phyloP scores from a whole-genome alignment of 129 eudicot genomes.

The Scalesia atractyloides region DNA sequence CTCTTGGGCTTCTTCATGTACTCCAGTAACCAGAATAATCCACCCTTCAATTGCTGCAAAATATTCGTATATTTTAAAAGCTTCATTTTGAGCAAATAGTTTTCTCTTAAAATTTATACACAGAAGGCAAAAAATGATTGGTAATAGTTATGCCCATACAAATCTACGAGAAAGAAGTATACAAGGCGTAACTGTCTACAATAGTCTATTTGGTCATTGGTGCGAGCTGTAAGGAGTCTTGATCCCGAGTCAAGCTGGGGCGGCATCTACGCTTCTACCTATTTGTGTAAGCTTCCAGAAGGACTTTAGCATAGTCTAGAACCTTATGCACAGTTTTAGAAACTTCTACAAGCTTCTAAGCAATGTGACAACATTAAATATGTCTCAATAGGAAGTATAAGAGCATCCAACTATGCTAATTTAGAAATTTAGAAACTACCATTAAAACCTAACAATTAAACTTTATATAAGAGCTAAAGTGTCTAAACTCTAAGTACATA shows the following conservation, averaged over 20 bases:
- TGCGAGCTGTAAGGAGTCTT: too few species aligned
- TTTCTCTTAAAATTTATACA: conserved; percentile 7
- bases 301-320: background rate
- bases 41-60: conserved; percentile 95
- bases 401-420: too few species aligned
- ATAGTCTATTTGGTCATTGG: background rate
- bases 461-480: too few species aligned
- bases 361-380: too few species aligned
- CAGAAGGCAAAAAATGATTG: background rate
- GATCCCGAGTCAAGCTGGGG: too few species aligned
- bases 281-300: background rate
- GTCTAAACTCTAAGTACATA: background rate
- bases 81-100: conserved; percentile 1
- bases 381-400: too few species aligned
- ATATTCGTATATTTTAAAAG: conserved; percentile 14
- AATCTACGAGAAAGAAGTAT: background rate
- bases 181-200: background rate
- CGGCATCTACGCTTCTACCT: background rate
- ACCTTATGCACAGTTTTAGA: background rate
- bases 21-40: conserved; percentile 95
- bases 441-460: background rate
- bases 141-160: background rate
- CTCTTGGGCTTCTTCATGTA: conserved; percentile 99
- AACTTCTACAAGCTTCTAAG: too few species aligned
- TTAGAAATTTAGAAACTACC: too few species aligned